Conservation (phyloP, 108 stramenopile species). For the Nannochloropsis gaditana region DNA sequence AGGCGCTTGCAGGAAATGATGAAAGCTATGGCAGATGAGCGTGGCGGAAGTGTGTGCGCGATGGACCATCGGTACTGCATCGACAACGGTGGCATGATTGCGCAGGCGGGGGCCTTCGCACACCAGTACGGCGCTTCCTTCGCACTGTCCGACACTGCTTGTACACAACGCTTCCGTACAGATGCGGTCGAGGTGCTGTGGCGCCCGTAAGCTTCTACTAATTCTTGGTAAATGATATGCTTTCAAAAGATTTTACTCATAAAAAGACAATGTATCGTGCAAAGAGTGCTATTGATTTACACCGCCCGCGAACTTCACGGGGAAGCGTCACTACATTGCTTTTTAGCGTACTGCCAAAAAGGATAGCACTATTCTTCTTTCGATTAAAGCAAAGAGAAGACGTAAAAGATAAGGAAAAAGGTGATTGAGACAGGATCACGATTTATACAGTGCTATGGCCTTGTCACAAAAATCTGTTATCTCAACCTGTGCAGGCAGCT, state of each 20-base stretch:
- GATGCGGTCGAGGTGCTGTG: conserved; percentile 83
- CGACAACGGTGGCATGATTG: conserved; percentile 99
- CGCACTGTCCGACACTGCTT: conserved; percentile 70
- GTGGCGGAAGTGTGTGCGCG: conserved; percentile 80
- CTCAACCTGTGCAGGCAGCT: background rate
- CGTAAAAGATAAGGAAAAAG: too few relatives aligned
- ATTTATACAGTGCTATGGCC: background rate
- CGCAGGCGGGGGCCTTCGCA: conserved; percentile 95
- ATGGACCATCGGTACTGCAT: conserved; percentile 99
- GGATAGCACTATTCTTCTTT: too few relatives aligned
- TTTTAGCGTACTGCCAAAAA: too few relatives aligned
- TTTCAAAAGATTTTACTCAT: too few relatives aligned
- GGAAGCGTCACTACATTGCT: too few relatives aligned
- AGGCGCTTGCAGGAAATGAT: conserved; percentile 94
- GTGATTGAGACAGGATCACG: too few relatives aligned
- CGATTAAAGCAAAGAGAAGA: too few relatives aligned
- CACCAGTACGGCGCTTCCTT: conserved; percentile 77
- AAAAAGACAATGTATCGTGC: too few relatives aligned
- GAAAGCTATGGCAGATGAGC: conserved; percentile 77
- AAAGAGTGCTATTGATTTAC: too few relatives aligned
- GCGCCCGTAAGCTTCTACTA: conserved; percentile 38
- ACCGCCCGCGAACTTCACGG: too few relatives aligned
- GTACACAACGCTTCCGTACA: conserved; percentile 88
- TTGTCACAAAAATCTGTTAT: background rate
- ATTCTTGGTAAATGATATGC: too few relatives aligned